Evolutionary conservation across 768 basidiomycete genomes (phyloP), one percentile per base, ranked within the genome.

Genomic region (Naganishia friedmannii): DNA sequence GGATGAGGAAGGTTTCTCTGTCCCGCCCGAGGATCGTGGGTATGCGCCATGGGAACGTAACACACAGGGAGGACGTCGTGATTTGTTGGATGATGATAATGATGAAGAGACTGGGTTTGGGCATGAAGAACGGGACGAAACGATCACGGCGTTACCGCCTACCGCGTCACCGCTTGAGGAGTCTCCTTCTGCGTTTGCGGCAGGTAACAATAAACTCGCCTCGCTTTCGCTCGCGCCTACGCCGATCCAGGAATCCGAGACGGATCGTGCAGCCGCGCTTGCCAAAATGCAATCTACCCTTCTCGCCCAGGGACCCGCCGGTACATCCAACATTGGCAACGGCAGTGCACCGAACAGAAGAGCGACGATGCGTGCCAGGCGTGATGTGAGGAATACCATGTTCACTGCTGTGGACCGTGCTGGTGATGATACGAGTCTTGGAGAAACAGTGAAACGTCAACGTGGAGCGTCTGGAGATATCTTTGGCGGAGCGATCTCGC

Each of bases 1-100:
- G 21, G 83, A 84, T 42, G 75, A 74, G 1, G 82, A 83, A 51
- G 83, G 83, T 2, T 84, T 79, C 76, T 79, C 81, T 7, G 77
- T 83, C 2, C 80, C 83, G 12, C 83, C 83, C 5, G 73, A 77
- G 0, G 80, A 83, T 55, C 78, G 83, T 53, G 81, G 82, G 68
- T 73, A 81, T 31, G 77, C 72, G 60, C 78, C 77, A 9, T 83
- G 78, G 82, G 81, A 78, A 48, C 37, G 71, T 15, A n/a, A 46
- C 21, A 45, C 60, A 5, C 28, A 19, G 0, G 21, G 46, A 4
- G 67, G 66, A 26, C 68, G 46, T n/a, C 53, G 53, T 17, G 67
- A 73, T 48, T 58, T 74, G 32, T 74, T 74, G 74, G 76, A 75
- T 63, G 72, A 77, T 56, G 76, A 76, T 13, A 74, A 74, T 56